phyloP scores from a whole-genome alignment of 805 yeast species.

The Nakazawaea pomicola region DNA sequence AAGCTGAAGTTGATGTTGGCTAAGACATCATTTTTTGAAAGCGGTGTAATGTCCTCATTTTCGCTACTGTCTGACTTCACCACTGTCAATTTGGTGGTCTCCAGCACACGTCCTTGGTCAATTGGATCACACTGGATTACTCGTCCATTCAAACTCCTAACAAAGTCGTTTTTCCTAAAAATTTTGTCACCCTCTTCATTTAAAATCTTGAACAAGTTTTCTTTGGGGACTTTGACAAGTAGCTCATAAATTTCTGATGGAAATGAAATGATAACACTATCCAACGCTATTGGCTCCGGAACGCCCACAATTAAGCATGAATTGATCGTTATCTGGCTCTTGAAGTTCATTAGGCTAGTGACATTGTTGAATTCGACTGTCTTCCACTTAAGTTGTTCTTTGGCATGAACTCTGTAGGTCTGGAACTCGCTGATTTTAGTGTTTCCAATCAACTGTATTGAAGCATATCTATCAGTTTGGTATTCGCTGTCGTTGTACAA shows the following conservation, averaged over 20 bases:
- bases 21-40: slow-evolving; percentile 12
- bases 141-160: slow-evolving; percentile 41
- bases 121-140: slow-evolving; percentile 68
- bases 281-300: slow-evolving; percentile 25
- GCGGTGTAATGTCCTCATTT: slow-evolving; percentile 13
- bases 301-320: slow-evolving; percentile 33
- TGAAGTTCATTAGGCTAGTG: slow-evolving; percentile 28
- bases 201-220: slow-evolving; percentile 27
- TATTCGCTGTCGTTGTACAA: neutral
- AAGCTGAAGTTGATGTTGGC: slow-evolving; percentile 16
- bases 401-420: slow-evolving; percentile 30
- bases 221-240: slow-evolving; percentile 30
- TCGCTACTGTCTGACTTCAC: slow-evolving; percentile 27
- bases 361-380: slow-evolving; percentile 36
- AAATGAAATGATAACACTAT: slow-evolving; percentile 34
- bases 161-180: slow-evolving; percentile 36
- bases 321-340: slow-evolving; percentile 37
- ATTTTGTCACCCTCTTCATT: slow-evolving; percentile 30
- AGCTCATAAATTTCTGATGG: slow-evolving; percentile 43
- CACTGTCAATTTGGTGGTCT: slow-evolving; percentile 48
- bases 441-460: slow-evolving; percentile 22
- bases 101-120: slow-evolving; percentile 54
- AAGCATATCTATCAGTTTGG: slow-evolving; percentile 11
- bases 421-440: slow-evolving; percentile 21
- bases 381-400: slow-evolving; percentile 20